Base-by-base conservation (phyloP, 148 eudicot genomes). In the Arbutus unedo region DNA sequence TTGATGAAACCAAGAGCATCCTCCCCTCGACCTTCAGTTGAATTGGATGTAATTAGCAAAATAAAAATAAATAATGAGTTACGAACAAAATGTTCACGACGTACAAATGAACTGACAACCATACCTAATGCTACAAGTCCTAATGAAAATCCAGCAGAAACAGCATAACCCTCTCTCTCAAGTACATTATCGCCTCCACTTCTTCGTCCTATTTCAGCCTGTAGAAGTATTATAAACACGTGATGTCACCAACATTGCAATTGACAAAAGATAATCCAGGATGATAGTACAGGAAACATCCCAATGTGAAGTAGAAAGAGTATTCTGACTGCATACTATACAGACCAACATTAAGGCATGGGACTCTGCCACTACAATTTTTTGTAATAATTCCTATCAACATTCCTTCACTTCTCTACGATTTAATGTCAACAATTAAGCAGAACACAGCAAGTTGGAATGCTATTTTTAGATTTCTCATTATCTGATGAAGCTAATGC, bases 171-270 rank as follows among this genome's bases (percentile, higher is more conserved):
- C 84, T 96, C 98, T 85, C 98, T 91, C 85, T 96, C 99, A 76
- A 94, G 95, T 68, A 96, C 99, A 89, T 96, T 96, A 88, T 96
- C 99, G 21, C 99, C 99, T 79, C 99, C 99, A 91, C 99, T 96
- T 89, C 97, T 92, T 59, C 98, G 96, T 14, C 99, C 97, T 81
- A 93, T 93, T 89, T 96, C 97, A 78, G 91, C 93, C 99, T 96
- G 91, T 78, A 86, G 76, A 73, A 80, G 38, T 82, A 48, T 50
- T 48, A 56, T 41, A 15, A 64, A 53, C 23, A 71, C 38, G 38
- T 10, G 5, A 18, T 49, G 31, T 25, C 64, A 81, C 75, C 25
- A 79, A 23, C 74, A 23, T 49, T 25, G n/a, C 77, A 81, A 19
- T 8, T 62, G n/a, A 23, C 14, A 0, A 6, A 59, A 44, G 41